Evolutionary conservation across 2,329 filamentous ascomycete genomes (phyloP).

Genomic region (Cercospora janseana): DNA sequence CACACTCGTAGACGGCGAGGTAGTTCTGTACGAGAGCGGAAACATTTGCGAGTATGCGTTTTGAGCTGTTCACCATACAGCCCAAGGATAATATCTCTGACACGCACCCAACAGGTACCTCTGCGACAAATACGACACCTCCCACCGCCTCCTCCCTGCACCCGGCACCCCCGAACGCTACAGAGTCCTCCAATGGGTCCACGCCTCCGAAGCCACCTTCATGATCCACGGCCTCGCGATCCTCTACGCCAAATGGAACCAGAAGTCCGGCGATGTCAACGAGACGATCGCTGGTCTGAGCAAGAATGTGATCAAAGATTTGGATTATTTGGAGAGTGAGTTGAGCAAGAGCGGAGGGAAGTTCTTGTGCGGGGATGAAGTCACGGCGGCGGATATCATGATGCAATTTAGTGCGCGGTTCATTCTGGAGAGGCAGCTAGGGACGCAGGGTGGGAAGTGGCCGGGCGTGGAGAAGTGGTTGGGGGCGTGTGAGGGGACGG

Average conservation of each 20-base stretch:
- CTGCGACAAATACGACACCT: conserved; percentile 47
- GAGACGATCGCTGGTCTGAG: conserved; percentile 42
- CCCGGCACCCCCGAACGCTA: conserved; percentile 38
- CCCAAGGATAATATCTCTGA: background rate
- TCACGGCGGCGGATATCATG: conserved; percentile 49
- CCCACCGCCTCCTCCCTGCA: conserved; percentile 40
- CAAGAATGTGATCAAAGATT: conserved; percentile 46
- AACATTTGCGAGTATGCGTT: conserved; percentile 47
- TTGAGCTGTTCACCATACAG: background rate
- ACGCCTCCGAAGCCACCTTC: conserved; percentile 50
- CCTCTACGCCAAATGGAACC: conserved; percentile 46
- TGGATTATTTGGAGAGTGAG: conserved; percentile 48
- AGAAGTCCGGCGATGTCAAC: conserved; percentile 39
- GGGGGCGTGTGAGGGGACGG: conserved; percentile 39
- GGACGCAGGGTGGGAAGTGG: conserved; percentile 39
- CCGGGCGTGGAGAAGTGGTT: conserved; percentile 40
- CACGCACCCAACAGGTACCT: conserved; percentile 42
- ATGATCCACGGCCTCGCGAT: conserved; percentile 47
- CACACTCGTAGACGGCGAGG: conserved; percentile 43
- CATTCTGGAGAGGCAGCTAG: conserved; percentile 42
- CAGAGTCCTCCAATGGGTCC: conserved; percentile 46
- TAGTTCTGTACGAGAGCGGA: conserved; percentile 47
- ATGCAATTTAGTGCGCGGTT: conserved; percentile 45
- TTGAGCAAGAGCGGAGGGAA: conserved; percentile 40
- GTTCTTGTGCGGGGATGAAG: conserved; percentile 44